Base-by-base conservation (phyloP, 2,329 filamentous ascomycete genomes). In the Tolypocladium cylindrosporum region DNA sequence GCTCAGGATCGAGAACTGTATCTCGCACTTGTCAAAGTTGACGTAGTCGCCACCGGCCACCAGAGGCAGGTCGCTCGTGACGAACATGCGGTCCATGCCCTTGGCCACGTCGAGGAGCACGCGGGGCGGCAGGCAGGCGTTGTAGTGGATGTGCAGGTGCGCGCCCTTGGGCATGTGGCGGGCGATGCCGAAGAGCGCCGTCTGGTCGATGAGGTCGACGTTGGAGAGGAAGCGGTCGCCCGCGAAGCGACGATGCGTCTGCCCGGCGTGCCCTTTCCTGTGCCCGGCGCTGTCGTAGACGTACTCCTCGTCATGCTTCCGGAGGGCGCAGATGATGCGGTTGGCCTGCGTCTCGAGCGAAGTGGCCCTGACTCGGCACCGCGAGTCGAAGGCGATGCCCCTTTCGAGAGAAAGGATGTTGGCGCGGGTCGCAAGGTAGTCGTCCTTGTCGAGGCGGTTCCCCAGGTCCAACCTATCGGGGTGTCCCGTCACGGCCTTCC, bases 81-180 rank as follows among this genome's bases (percentile, higher is more conserved):
- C 85, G 66, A 84, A 89, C 85, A 91, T 90, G 62, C 80, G 80
- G 1, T 79, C 66, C 76, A 86, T 83, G 6, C 61, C 75, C 74
- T 75, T 80, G 62, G 75, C 82, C 63, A 76, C 75, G 31, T 74
- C 71, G 14, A 91, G 75, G 24, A 91, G 74, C 6, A 84, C 77
- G 2, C 75, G 69, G 11, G 87, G 86, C 16, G 77, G 74, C 5
- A 91, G 74, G 60, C 87, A 89, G n/a, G 88, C 81, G 68, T 91
- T 91, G 76, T 89, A 91, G 69, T 91, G 88, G 31, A 90, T 81
- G 69, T 91, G 88, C 31, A 91, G 75, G 67, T 91, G 85, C 0
- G 81, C 80, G 2, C 87, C 88, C 69, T 91, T 91, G 48, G 88
- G 88, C 75, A 89, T 80, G 58, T 69, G 67, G 39, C 73, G 74